Evolutionary conservation across 306 rosid species (phyloP).

Genomic region (Glycyrrhiza uralensis): DNA sequence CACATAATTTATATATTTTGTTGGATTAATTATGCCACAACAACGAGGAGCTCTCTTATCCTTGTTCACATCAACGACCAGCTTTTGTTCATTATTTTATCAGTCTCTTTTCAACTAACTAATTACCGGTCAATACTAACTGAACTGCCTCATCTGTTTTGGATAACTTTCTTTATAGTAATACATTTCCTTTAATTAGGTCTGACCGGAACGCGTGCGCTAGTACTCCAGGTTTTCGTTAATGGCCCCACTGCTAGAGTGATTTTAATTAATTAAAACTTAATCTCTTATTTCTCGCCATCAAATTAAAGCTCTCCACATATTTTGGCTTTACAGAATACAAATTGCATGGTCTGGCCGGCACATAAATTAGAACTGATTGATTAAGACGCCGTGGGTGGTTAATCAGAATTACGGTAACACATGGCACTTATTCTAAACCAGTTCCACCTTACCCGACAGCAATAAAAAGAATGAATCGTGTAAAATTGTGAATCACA

Average conservation of each 20-base stretch:
- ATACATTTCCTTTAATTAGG: neutral
- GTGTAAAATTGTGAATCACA: neutral
- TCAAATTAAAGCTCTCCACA: conserved; percentile 1
- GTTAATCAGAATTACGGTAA: neutral
- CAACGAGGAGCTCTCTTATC: neutral
- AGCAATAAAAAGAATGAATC: no score
- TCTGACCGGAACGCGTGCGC: neutral
- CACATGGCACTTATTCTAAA: neutral
- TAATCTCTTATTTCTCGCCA: neutral
- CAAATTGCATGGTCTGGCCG: neutral
- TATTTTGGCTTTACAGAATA: no score
- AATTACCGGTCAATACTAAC: no score
- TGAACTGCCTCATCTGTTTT: neutral
- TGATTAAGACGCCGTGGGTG: neutral
- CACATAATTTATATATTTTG: no score
- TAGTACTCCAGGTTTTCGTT: neutral
- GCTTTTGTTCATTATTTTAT: no score
- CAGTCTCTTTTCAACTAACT: no score
- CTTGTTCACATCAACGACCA: no score
- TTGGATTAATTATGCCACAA: neutral
- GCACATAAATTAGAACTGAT: neutral
- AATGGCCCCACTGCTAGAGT: neutral
- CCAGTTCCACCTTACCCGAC: no score
- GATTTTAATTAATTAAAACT: neutral
- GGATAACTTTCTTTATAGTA: neutral